Evolutionary conservation across 2,329 filamentous ascomycete species (phyloP).

Genomic region (Paecilomyces niveus): DNA sequence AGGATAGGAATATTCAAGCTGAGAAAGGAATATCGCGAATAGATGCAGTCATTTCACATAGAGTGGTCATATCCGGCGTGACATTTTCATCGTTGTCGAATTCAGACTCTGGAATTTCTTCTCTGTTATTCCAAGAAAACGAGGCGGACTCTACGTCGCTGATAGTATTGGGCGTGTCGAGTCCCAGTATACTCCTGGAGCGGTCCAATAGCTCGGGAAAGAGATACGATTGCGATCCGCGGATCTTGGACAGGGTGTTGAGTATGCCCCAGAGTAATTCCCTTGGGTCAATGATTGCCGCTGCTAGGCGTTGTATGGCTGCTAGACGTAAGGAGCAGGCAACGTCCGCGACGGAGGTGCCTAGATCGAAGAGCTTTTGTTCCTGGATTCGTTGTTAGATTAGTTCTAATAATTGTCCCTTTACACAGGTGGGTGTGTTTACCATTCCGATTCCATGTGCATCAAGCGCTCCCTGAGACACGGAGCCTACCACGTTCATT

Average conservation of each 20-base stretch:
- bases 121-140: not conserved
- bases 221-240: constrained; percentile 31
- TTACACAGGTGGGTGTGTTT: constrained; percentile 20
- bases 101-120: not conserved
- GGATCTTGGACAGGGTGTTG: constrained; percentile 29
- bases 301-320: constrained; percentile 19
- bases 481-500: constrained; percentile 61
- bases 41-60: not conserved
- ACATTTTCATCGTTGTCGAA: not conserved
- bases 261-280: constrained; percentile 34
- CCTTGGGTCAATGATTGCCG: constrained; percentile 23
- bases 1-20: not conserved
- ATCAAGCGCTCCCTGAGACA: constrained; percentile 68
- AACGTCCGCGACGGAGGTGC: constrained; percentile 25
- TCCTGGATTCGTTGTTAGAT: constrained; percentile 14
- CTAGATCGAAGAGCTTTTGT: constrained; percentile 32
- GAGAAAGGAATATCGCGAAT: not conserved
- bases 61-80: not conserved
- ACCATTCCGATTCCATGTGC: constrained; percentile 69
- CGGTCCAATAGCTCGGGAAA: constrained; percentile 26
- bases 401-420: too few relatives aligned
- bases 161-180: constrained; percentile 22
- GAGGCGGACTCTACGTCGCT: not conserved
- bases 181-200: constrained; percentile 22
- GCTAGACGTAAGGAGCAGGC: constrained; percentile 23